Evolutionary conservation across 352 stramenopile species (phyloP), one percentile per base, ranked within the genome.

Genomic region (Pythium phragmitis): DNA sequence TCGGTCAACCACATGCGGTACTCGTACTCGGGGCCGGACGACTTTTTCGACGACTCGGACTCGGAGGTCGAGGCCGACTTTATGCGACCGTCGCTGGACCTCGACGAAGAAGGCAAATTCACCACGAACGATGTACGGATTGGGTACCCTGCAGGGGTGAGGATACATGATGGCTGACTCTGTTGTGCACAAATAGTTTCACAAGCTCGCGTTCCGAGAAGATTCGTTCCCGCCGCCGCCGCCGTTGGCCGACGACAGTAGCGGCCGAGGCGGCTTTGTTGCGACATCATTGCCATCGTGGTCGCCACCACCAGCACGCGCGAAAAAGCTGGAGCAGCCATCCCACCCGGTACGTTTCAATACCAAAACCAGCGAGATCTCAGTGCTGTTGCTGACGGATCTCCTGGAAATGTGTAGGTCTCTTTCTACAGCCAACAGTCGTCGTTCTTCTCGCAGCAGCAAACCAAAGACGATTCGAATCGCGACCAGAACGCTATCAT

Each of bases 211-310:
- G 41, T 90, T 93, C 39, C 61, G 74, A 1, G 80, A 90, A 52
- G 82, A 93, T 17, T 82, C 82, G 41, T 93, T 94, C 47, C 85
- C 85, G 12, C 85, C 82, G 4, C 85, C 82, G 28, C 85, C 85
- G 1, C 82, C 83, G 2, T 70, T 86, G 47, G 81, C 91, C 42
- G 82, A 87, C 34, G 34, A 39, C 7, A 13, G 34, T 39, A 13
- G 34, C 11, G 34, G 34, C 28, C 83, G 64, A 63, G 76, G 84
- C 26, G 70, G 78, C 2, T 92, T 92, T 51, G 75, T 89, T 36
- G 70, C 78, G 1, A 82, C 74, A 3, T 80, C 81, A 7, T 65
- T 94, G 9, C 85, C 85, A 19, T 94, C 85, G 21, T 94, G 85
- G 85, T 92, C 83, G n/a, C 85, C 85, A 13, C 85, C 85, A 6